phyloP scores from a whole-genome alignment of 768 basidiomycete species.

The Mycena epipterygia region DNA sequence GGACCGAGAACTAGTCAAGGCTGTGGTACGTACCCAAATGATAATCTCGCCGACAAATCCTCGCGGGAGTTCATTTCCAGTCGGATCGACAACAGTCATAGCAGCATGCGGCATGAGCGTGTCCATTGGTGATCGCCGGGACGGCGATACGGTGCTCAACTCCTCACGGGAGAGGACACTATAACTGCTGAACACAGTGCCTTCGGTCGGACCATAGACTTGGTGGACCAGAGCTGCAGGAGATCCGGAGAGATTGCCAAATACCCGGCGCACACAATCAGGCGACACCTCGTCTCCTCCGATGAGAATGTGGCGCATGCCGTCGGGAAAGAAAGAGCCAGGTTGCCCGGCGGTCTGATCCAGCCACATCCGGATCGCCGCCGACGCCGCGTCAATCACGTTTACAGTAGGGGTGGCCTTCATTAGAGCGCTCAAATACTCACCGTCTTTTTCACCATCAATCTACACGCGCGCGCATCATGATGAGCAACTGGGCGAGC shows the following conservation, averaged over 20 bases:
- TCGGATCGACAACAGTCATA: conserved; percentile 17
- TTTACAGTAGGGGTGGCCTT: conserved; percentile 1
- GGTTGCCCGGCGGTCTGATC: conserved; percentile 14
- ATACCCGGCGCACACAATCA: background rate
- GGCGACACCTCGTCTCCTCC: conserved; percentile 20
- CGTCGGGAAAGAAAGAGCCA: conserved; percentile 18
- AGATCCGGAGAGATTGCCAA: background rate
- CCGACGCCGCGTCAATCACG: background rate
- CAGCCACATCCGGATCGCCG: conserved; percentile 18
- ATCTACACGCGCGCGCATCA: background rate
- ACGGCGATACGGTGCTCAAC: background rate
- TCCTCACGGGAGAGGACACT: background rate
- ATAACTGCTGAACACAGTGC: conserved; percentile 1
- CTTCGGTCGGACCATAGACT: background rate
- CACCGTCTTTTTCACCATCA: conserved; percentile 3
- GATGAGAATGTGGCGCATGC: background rate
- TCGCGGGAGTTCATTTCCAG: conserved; percentile 18
- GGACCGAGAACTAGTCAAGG: background rate
- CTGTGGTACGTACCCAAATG: conserved; percentile 5
- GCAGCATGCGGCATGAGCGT: conserved; percentile 1
- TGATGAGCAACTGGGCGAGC: background rate
- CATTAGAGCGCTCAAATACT: conserved; percentile 13
- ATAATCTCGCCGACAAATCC: conserved; percentile 25
- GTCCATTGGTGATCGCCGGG: background rate
- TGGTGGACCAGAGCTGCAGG: background rate